These are phyloP conservation scores for Candida methanosorbosa DNA, from an alignment of 805 yeast genomes.

Conservation along the genomic window DNA sequence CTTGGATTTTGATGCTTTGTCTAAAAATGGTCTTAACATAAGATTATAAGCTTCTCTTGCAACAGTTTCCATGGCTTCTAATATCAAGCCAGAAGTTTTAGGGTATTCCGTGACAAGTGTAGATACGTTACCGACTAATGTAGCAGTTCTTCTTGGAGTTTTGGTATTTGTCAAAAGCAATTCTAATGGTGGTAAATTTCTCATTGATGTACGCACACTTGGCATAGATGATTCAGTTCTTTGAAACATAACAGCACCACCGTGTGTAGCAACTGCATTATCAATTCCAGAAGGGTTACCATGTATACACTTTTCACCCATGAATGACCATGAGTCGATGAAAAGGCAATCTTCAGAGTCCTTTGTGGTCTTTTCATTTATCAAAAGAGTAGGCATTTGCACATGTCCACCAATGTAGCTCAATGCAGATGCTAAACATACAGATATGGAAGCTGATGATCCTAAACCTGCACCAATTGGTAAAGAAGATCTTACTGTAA, in stretches of 20 bases:
- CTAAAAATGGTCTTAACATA: constrained; percentile 45
- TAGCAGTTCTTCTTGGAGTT: constrained; percentile 83
- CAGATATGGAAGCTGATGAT: constrained; percentile 85
- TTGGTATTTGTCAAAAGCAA: constrained; percentile 76
- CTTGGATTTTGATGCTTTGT: constrained; percentile 27
- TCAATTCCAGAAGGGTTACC: constrained; percentile 97
- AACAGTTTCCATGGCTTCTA: constrained; percentile 70
- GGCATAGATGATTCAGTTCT: constrained; percentile 49
- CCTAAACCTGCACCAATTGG: constrained; percentile 98
- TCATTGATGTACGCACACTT: constrained; percentile 57
- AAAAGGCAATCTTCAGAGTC: constrained; percentile 40
- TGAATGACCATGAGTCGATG: constrained; percentile 79
- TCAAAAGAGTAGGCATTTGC: constrained; percentile 24
- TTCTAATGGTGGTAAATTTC: constrained; percentile 65
- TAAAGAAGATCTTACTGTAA: constrained; percentile 68
- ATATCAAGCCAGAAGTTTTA: constrained; percentile 42
- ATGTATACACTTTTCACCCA: constrained; percentile 93
- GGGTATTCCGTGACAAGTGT: constrained; percentile 45
- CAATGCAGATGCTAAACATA: constrained; percentile 72
- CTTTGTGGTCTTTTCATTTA: constrained; percentile 25
- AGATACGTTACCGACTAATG: constrained; percentile 71
- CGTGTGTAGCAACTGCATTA: constrained; percentile 91
- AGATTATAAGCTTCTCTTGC: constrained; percentile 65
- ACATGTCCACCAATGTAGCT: constrained; percentile 52
- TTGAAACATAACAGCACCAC: constrained; percentile 91